Evolutionary conservation across 78 protist species (phyloP).

Genomic region (Anaeramoeba flamelloides): DNA sequence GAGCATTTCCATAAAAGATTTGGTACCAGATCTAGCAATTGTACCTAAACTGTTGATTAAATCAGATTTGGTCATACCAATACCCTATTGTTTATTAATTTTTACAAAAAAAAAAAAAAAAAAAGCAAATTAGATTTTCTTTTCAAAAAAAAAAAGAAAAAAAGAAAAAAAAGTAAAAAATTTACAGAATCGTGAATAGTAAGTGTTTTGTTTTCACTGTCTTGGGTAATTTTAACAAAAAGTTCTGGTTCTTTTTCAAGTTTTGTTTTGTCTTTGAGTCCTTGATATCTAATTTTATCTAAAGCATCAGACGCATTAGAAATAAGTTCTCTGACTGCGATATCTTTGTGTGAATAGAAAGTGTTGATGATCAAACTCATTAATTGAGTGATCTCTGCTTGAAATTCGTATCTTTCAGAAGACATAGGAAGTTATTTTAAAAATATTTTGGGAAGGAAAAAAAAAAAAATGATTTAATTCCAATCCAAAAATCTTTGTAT

Average conservation of each 20-base stretch:
- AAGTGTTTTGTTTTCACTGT: slow-evolving; percentile 68
- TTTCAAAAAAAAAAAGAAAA: too few relatives aligned
- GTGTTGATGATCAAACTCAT: slow-evolving; percentile 76
- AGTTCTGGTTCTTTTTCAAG: slow-evolving; percentile 73
- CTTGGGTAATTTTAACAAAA: slow-evolving; percentile 73
- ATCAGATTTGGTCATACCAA: slow-evolving; percentile 99
- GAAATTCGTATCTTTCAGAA: slow-evolving; percentile 51
- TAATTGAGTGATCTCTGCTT: slow-evolving; percentile 81
- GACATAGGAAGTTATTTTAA: too few relatives aligned
- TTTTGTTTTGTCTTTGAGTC: slow-evolving; percentile 71
- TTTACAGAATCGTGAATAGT: slow-evolving; percentile 81
- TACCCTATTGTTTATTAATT: too few relatives aligned
- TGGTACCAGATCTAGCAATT: slow-evolving; percentile 96
- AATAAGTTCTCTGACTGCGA: slow-evolving; percentile 73
- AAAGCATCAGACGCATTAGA: slow-evolving; percentile 90
- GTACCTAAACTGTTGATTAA: slow-evolving; percentile 95
- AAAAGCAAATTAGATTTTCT: too few relatives aligned
- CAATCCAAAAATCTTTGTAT: too few relatives aligned
- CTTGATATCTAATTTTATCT: slow-evolving; percentile 75
- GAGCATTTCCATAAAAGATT: slow-evolving; percentile 88
- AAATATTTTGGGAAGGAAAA: too few relatives aligned
- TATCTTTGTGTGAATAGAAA: slow-evolving; percentile 80
- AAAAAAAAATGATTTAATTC: too few relatives aligned
- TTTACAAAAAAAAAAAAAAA: too few relatives aligned
- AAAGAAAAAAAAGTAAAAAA: too few relatives aligned